A percentile compares a stretch with the other conserved stretches of the same genome.
phyloP scores from a whole-genome alignment of 164 flowering plant species.

The Saururus chinensis region DNA sequence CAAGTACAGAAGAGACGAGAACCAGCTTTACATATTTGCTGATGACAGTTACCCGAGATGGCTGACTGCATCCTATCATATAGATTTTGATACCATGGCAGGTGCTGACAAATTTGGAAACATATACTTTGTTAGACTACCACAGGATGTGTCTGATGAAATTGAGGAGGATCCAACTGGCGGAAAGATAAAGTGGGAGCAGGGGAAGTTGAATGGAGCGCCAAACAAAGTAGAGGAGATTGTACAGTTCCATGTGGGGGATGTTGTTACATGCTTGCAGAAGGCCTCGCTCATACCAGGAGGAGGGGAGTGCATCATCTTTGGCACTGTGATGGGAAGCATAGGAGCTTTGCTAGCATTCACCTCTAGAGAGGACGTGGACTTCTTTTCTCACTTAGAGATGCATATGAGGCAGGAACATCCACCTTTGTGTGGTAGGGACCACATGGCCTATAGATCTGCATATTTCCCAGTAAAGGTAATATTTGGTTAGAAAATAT shows the following conservation, averaged over 20 bases:
- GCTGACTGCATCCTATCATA: constrained; percentile 89
- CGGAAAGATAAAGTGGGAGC: constrained; percentile 99
- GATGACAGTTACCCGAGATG: constrained; percentile 94
- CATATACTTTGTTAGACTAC: constrained; percentile 77
- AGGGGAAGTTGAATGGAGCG: constrained; percentile 96
- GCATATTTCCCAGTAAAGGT: constrained; percentile 98
- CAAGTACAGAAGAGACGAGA: constrained; percentile 96
- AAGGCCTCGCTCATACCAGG: constrained; percentile 97
- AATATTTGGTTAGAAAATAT: constrained; percentile 1
- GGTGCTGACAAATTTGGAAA: constrained; percentile 98
- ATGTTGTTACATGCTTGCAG: constrained; percentile 82
- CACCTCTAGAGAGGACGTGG: constrained; percentile 94
- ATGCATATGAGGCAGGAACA: constrained; percentile 98
- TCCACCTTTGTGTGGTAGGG: constrained; percentile 97
- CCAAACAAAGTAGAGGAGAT: constrained; percentile 98
- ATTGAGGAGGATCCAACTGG: constrained; percentile 99
- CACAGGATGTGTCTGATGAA: constrained; percentile 98
- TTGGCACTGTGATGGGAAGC: constrained; percentile 99
- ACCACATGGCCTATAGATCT: constrained; percentile 96
- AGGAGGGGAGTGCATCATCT: constrained; percentile 85
- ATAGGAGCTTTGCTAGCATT: constrained; percentile 90
- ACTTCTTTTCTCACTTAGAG: constrained; percentile 97
- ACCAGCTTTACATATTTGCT: constrained; percentile 96
- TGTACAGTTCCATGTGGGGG: constrained; percentile 95
- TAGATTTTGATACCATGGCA: constrained; percentile 98